Evolutionary conservation across 2,329 filamentous ascomycete species (phyloP).

Genomic region (Kalaharituber pfeilii): DNA sequence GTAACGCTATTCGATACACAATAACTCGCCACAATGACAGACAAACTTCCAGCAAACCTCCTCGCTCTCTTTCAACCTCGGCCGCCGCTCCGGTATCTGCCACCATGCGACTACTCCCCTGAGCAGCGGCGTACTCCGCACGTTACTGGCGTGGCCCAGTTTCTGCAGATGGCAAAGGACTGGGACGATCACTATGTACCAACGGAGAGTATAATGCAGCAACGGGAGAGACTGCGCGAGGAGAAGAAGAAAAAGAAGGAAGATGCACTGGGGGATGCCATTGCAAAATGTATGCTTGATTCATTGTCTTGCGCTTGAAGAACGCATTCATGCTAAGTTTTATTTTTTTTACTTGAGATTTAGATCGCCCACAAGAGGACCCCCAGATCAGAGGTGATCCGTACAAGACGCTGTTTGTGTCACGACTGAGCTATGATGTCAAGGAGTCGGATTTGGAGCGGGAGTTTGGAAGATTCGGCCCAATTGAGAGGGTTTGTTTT

Average conservation of each 20-base stretch:
- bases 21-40: conserved; percentile 54
- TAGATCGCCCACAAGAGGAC: conserved; percentile 70
- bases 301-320: no score
- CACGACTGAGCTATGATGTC: conserved; percentile 73
- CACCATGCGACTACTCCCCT: conserved; percentile 63
- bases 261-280: conserved; percentile 44
- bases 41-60: conserved; percentile 84
- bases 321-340: no score
- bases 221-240: conserved; percentile 61
- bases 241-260: conserved; percentile 60
- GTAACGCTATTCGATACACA: no score
- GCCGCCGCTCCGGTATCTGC: conserved; percentile 76
- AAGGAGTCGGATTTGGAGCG: conserved; percentile 79
- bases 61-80: conserved; percentile 89
- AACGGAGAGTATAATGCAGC: conserved; percentile 85
- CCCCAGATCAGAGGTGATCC: conserved; percentile 81
- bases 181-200: conserved; percentile 48
- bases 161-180: conserved; percentile 60
- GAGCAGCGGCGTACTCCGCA: conserved; percentile 61
- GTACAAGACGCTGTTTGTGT: conserved; percentile 87
- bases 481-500: conserved; percentile 65
- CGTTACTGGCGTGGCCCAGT: conserved; percentile 57
- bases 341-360: conserved; percentile 13
- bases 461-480: conserved; percentile 84
- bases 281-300: conserved; percentile 40